A percentile compares a stretch with the other conserved stretches of the same genome.
Conservation (phyloP, 257 asterid species). For the Ehretia macrophylla region DNA sequence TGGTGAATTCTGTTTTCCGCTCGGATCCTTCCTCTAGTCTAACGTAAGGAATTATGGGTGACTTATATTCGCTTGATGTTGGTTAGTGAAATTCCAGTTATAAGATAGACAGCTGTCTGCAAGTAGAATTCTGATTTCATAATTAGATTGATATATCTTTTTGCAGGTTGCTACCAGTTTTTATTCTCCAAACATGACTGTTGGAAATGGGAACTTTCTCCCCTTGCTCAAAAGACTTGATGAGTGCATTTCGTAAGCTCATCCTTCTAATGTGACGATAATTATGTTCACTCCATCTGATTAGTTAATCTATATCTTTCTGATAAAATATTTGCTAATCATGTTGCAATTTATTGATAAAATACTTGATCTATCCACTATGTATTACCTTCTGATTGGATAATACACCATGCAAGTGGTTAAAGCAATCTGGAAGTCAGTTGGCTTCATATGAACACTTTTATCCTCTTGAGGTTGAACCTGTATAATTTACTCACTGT, state of each 20-base stretch:
- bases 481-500: background rate
- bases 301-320: no score
- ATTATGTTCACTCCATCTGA: background rate
- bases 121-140: background rate
- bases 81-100: no score
- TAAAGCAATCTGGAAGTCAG: background rate
- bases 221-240: constrained; percentile 92
- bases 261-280: background rate
- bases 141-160: constrained; percentile 24
- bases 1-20: no score
- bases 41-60: no score
- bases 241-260: constrained; percentile 90
- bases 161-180: constrained; percentile 95
- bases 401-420: no score
- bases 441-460: background rate
- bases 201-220: constrained; percentile 68
- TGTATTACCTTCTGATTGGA: no score
- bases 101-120: background rate
- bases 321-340: no score
- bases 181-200: constrained; percentile 88
- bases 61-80: no score
- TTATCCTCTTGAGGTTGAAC: background rate
- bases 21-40: no score
- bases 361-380: no score
- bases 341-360: no score